Conservation (phyloP, 2,329 filamentous ascomycete genomes). For the Cercospora citrullina region DNA sequence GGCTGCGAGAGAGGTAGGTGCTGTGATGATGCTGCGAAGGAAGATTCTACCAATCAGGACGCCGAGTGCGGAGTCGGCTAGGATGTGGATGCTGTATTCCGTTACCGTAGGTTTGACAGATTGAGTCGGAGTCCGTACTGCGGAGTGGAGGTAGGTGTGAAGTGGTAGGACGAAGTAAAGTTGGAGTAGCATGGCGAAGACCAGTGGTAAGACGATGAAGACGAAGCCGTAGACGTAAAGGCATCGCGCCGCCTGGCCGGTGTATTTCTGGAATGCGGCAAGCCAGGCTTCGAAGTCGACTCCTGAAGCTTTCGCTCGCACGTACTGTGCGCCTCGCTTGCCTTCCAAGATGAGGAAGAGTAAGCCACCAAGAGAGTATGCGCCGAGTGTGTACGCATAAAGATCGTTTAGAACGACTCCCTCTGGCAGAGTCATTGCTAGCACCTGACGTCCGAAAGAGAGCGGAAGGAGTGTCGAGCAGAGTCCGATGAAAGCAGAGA, state of each 20-base stretch:
- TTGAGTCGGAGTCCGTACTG: background rate
- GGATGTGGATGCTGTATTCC: slow-evolving; percentile 74
- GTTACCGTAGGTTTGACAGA: slow-evolving; percentile 31
- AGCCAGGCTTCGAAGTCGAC: slow-evolving; percentile 32
- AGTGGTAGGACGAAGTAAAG: slow-evolving; percentile 85
- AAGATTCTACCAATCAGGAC: slow-evolving; percentile 85
- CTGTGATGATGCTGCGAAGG: slow-evolving; percentile 66
- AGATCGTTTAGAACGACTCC: slow-evolving; percentile 85
- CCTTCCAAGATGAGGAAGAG: slow-evolving; percentile 55
- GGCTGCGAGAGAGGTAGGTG: slow-evolving; percentile 69
- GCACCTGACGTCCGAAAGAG: slow-evolving; percentile 76
- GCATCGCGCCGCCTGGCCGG: slow-evolving; percentile 52
- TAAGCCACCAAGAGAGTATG: slow-evolving; percentile 73
- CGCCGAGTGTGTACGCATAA: slow-evolving; percentile 89
- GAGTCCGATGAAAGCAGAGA: slow-evolving; percentile 84
- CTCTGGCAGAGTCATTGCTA: slow-evolving; percentile 69
- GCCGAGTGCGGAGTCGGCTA: slow-evolving; percentile 93
- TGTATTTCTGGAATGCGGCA: slow-evolving; percentile 25
- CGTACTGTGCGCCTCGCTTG: background rate
- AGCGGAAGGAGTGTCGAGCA: slow-evolving; percentile 83
- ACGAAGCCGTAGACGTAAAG: slow-evolving; percentile 75
- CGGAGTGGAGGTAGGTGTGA: slow-evolving; percentile 66
- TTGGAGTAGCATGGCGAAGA: slow-evolving; percentile 78
- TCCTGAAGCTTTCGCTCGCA: slow-evolving; percentile 23
- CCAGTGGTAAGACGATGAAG: slow-evolving; percentile 74